Base-by-base conservation (phyloP, 257 asterid genomes). In the Nemophila menziesii region DNA sequence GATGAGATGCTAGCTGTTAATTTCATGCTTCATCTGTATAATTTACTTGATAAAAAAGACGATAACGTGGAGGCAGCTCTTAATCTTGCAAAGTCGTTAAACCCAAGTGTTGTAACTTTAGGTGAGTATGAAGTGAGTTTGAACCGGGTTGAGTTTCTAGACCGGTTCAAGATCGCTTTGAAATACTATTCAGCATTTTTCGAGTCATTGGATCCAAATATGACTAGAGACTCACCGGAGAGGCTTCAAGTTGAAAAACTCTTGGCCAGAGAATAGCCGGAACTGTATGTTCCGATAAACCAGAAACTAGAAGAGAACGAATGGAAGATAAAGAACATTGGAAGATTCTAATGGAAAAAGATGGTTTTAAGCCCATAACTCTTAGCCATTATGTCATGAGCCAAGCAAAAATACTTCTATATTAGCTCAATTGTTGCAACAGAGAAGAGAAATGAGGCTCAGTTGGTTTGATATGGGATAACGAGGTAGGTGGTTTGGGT, bases 371-470 rank as follows among this genome's bases (percentile, higher is more conserved):
- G 59, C 57, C 96, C 11, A 33, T 85, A 23, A 34, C 49, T 10
- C 73, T 79, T 5, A 90, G 98, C 73, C 93, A 84, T 65, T 90
- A 85, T 36, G 96, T 96, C 5, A 33, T 67, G 61, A 85, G 96
- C 70, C 98, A 90, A 54, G 98, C 98, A 0, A 70, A 62, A 10
- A 69, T 85, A 8, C 87, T 90, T 22, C 74, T 90, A 0, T 81
- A n/a, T n/a, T n/a, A n/a, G n/a, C n/a, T n/a, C n/a, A n/a, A n/a
- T n/a, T n/a, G n/a, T n/a, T n/a, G n/a, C n/a, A n/a, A n/a, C n/a
- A n/a, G n/a, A n/a, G n/a, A n/a, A n/a, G n/a, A n/a, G n/a, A n/a
- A n/a, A n/a, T n/a, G n/a, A n/a, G n/a, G n/a, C n/a, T n/a, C n/a
- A n/a, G n/a, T n/a, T n/a, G n/a, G n/a, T n/a, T n/a, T n/a, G n/a